These are phyloP conservation scores for Sanghuangporus sanghuang DNA, from an alignment of 1,284 basidiomycete species.

Conservation along the genomic window DNA sequence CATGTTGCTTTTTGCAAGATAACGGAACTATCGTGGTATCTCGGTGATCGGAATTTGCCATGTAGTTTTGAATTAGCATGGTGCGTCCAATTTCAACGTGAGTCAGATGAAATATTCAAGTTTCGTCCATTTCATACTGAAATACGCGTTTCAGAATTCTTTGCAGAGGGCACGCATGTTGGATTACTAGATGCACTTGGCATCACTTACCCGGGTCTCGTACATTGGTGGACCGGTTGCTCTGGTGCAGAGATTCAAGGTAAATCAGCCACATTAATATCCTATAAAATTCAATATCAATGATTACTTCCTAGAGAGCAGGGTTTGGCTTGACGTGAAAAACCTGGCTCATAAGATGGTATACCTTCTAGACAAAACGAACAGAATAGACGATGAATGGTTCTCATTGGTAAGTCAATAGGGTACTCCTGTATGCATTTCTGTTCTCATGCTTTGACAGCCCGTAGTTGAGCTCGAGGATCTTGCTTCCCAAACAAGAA, in stretches of 20 bases:
- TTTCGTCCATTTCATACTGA: neutral
- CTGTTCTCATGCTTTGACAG: neutral
- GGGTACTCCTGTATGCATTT: neutral
- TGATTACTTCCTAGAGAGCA: neutral
- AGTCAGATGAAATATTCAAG: neutral
- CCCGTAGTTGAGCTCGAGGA: neutral
- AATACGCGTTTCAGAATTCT: neutral
- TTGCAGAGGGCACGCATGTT: neutral
- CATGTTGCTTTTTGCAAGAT: neutral
- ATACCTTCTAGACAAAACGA: neutral
- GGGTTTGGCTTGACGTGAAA: neutral
- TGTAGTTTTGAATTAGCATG: neutral
- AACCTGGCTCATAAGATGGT: slow-evolving; percentile 1
- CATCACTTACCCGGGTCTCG: neutral
- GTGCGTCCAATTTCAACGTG: neutral
- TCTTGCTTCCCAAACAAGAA: neutral
- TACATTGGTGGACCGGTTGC: neutral
- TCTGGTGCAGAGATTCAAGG: neutral
- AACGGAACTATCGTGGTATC: neutral
- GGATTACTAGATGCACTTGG: neutral
- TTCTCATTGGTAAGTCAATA: neutral
- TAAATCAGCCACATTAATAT: neutral
- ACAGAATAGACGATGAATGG: neutral
- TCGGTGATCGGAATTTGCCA: neutral
- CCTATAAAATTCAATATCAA: neutral